These are phyloP conservation scores for Aspergillus sp. DNA, from an alignment of 2,329 filamentous ascomycete species.

Conservation along the genomic window DNA sequence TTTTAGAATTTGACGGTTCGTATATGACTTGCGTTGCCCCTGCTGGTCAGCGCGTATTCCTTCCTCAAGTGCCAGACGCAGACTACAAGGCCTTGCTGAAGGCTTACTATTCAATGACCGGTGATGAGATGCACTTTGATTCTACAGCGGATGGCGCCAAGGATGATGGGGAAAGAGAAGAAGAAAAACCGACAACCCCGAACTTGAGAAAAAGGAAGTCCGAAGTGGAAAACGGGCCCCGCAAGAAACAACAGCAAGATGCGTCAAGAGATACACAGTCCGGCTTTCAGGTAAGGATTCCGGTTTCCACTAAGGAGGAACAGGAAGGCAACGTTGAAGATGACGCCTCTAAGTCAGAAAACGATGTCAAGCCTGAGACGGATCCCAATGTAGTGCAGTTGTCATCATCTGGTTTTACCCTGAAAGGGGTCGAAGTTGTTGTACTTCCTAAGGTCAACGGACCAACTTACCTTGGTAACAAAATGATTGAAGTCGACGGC, in stretches of 20 bases:
- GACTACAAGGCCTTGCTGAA: neutral
- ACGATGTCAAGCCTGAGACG: neutral
- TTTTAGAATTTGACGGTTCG: slow-evolving; percentile 26
- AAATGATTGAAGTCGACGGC: slow-evolving; percentile 37
- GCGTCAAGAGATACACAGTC: slow-evolving; percentile 1
- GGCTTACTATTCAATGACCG: neutral
- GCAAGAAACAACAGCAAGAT: slow-evolving; percentile 1
- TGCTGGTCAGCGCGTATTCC: slow-evolving; percentile 30
- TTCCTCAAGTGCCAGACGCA: slow-evolving; percentile 10
- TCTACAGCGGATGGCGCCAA: neutral
- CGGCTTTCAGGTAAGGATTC: neutral
- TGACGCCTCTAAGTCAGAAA: neutral
- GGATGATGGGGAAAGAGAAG: neutral
- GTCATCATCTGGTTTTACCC: neutral
- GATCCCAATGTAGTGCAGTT: neutral
- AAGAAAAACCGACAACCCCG: neutral
- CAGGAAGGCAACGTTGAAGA: neutral
- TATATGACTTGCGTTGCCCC: slow-evolving; percentile 34
- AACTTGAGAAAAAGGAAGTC: slow-evolving; percentile 11
- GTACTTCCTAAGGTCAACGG: slow-evolving; percentile 23
- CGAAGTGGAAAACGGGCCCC: slow-evolving; percentile 2
- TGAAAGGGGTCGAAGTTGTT: slow-evolving; percentile 13
- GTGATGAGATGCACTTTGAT: neutral
- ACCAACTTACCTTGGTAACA: slow-evolving; percentile 22
- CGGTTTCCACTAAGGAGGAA: no score